Base-by-base conservation (phyloP, 164 flowering plant species). In the Stephania cephalantha region DNA sequence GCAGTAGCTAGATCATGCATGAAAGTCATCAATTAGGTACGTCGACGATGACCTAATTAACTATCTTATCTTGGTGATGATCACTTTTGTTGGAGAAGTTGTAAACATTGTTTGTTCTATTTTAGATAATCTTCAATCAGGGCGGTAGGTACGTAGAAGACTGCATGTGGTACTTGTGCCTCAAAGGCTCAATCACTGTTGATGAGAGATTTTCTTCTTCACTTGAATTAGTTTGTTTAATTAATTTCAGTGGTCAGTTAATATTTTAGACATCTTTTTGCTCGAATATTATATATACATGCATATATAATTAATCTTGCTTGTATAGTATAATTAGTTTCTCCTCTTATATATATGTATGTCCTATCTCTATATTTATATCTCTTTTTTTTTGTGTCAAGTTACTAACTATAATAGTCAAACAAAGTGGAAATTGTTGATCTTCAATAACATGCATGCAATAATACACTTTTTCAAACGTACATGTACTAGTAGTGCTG, bases 1-100 rank as follows among this genome's bases (percentile, higher is more conserved):
- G 81, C 86, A 82, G 82, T 86, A 44, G 72, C n/a, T n/a, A 52
- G 42, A 5, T 45, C 35, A 73, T 15, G 6, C 22, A 5, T 5
- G 13, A 35, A 69, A 50, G 9, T n/a, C 22, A 61, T 61, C 9
- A 61, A 2, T 61, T 75, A 79, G 77, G 80, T 77, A 79, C 63
- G 84, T 70, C 22, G 42, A 78, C 22, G 42, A 78, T 77, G 48
- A 69, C 42, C 42, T 35, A 35, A 35, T 35, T 35, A 35, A 35
- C 42, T 35, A 35, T 35, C 42, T 35, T 35, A 68, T 76, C 72
- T 68, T 48, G 68, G 53, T 58, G 68, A 63, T 68, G 25, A 10
- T 58, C 22, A 61, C 66, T 61, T 82, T 73, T 74, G 72, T 65
- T 71, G 72, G 25, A 35, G 53, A 63, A 70, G 9, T 22, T 75